Evolutionary conservation across 179 eudicot species (phyloP).

Genomic region (Camellia oleifera): DNA sequence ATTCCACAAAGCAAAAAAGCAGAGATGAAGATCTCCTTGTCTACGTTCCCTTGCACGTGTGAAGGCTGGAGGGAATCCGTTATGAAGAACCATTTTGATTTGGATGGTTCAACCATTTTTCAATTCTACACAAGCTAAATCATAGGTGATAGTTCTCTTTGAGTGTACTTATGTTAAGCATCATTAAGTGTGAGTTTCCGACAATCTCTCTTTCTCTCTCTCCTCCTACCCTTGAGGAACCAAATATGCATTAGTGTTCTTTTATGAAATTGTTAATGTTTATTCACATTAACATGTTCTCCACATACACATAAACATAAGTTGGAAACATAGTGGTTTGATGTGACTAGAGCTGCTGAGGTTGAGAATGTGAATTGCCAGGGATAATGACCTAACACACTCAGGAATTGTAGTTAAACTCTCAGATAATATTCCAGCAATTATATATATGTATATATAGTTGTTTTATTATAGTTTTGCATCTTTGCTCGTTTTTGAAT

Average conservation of each 20-base stretch:
- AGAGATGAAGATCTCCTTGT: not conserved
- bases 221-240: too few relatives aligned
- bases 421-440: not conserved
- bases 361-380: not conserved
- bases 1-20: not conserved
- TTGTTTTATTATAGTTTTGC: not conserved
- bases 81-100: not conserved
- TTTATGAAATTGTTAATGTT: too few relatives aligned
- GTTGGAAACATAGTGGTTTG: not conserved
- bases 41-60: not conserved
- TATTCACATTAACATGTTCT: too few relatives aligned
- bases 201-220: too few relatives aligned
- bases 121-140: not conserved
- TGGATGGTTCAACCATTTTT: not conserved
- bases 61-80: not conserved
- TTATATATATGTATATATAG: not conserved
- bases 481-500: not conserved
- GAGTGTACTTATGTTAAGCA: too few relatives aligned
- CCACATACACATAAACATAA: not conserved
- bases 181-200: too few relatives aligned
- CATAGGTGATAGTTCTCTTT: too few relatives aligned
- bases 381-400: not conserved
- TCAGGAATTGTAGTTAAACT: not conserved
- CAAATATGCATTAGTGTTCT: too few relatives aligned
- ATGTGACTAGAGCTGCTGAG: not conserved